These are phyloP conservation scores for Torulaspora pretoriensis DNA, from an alignment of 1,139 yeast species.

Conservation along the genomic window DNA sequence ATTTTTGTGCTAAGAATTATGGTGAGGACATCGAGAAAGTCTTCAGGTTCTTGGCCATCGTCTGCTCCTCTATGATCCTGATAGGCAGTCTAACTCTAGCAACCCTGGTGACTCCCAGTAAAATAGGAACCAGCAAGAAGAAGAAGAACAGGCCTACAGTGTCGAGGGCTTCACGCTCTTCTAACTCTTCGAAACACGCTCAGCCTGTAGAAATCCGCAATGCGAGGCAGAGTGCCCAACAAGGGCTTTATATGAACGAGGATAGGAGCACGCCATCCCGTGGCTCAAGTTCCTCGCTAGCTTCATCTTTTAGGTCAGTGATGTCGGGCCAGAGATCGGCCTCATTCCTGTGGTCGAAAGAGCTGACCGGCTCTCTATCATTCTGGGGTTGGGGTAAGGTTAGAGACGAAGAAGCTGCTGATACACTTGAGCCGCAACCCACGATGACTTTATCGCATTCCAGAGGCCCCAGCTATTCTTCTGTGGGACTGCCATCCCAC, in stretches of 20 bases:
- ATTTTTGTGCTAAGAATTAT: conserved; percentile 45
- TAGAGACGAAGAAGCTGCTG: conserved; percentile 12
- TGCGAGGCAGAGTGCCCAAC: not conserved
- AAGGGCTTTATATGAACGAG: conserved; percentile 5
- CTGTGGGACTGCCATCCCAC: conserved; percentile 5
- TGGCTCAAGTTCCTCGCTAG: conserved; percentile 13
- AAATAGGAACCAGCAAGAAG: not conserved
- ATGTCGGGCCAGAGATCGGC: conserved; percentile 16
- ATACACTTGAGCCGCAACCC: not conserved
- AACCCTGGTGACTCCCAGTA: conserved; percentile 16
- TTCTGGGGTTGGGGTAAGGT: conserved; percentile 29
- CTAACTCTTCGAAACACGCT: not conserved
- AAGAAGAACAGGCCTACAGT: conserved; percentile 1
- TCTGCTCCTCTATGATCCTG: conserved; percentile 34
- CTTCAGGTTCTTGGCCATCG: conserved; percentile 34
- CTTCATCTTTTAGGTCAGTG: conserved; percentile 13
- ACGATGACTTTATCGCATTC: conserved; percentile 4
- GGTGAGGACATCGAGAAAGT: conserved; percentile 43
- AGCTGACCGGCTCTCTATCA: conserved; percentile 25
- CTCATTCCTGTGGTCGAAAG: conserved; percentile 25
- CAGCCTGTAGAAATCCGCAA: conserved; percentile 7
- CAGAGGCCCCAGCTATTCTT: conserved; percentile 10
- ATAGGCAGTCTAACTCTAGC: conserved; percentile 34
- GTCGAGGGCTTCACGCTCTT: not conserved
- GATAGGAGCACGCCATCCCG: conserved; percentile 7